phyloP scores from a whole-genome alignment of 768 basidiomycete genomes.

The Lyophyllum atratum region DNA sequence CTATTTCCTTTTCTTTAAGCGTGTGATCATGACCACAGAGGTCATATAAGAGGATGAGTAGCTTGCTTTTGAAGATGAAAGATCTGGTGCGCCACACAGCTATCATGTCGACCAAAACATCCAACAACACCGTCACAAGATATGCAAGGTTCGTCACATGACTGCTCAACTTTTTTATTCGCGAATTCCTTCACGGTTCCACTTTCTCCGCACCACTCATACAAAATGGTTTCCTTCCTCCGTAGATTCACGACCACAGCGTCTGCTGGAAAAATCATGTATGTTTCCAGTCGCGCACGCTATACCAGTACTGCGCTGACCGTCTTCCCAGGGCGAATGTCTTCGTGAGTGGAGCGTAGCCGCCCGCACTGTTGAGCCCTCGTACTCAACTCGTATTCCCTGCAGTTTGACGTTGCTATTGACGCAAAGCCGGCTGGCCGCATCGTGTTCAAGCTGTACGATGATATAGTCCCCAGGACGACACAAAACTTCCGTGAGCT shows the following conservation, averaged over 20 bases:
- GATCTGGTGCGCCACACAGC: not conserved
- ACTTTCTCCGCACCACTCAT: not conserved
- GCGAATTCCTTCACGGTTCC: not conserved
- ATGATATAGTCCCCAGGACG: slow-evolving; percentile 82
- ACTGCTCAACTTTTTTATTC: slow-evolving; percentile 3
- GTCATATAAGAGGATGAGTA: not conserved
- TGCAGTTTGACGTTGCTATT: slow-evolving; percentile 68
- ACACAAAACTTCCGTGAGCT: slow-evolving; percentile 81
- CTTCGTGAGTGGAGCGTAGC: slow-evolving; percentile 29
- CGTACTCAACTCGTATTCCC: not conserved
- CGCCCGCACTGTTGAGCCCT: not conserved
- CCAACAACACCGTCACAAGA: slow-evolving; percentile 7
- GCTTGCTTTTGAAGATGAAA: not conserved
- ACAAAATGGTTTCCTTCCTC: slow-evolving; percentile 50
- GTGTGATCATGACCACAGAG: not conserved
- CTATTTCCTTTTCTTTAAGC: not conserved
- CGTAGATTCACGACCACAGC: slow-evolving; percentile 54
- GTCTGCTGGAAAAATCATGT: slow-evolving; percentile 39
- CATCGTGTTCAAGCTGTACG: slow-evolving; percentile 82
- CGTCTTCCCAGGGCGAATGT: slow-evolving; percentile 35
- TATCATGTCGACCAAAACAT: slow-evolving; percentile 1
- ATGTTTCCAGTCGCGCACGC: slow-evolving; percentile 20
- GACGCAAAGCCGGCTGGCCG: slow-evolving; percentile 61
- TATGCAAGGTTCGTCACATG: slow-evolving; percentile 17
- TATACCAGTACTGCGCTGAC: slow-evolving; percentile 7